Evolutionary conservation across 2,329 filamentous ascomycete genomes (phyloP).

Genomic region (Diaporthe sp.): DNA sequence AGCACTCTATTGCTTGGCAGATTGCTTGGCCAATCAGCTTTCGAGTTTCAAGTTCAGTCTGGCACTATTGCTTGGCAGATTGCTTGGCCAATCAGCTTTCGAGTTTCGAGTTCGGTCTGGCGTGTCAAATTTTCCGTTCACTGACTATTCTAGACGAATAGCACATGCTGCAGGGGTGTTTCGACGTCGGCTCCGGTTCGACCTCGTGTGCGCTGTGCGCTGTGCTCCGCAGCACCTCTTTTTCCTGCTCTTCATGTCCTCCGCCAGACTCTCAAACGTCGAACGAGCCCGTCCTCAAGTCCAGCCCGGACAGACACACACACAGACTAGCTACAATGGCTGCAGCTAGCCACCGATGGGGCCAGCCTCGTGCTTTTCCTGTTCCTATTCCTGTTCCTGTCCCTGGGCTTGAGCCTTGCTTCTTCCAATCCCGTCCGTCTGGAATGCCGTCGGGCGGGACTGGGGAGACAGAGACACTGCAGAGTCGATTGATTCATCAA

Average conservation of each 20-base stretch:
- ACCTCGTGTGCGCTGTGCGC: slow-evolving; percentile 9
- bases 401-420: not conserved
- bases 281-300: not conserved
- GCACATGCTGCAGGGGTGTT: slow-evolving; percentile 29
- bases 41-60: no score
- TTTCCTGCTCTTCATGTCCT: not conserved
- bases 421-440: not conserved
- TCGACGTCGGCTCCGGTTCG: slow-evolving; percentile 28
- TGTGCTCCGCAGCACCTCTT: slow-evolving; percentile 3
- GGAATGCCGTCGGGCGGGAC: slow-evolving; percentile 10
- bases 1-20: no score
- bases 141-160: no score
- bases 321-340: not conserved
- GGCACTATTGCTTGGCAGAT: no score
- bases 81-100: no score
- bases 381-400: not conserved
- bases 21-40: no score
- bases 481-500: slow-evolving; percentile 14
- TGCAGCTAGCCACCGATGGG: slow-evolving; percentile 1
- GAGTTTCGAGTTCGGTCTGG: no score
- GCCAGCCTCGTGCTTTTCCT: not conserved
- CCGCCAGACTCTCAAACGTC: slow-evolving; percentile 16
- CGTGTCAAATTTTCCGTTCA: no score
- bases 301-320: not conserved
- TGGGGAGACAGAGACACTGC: slow-evolving; percentile 20